Percentiles rank a stretch among this genome's conserved stretches.
Evolutionary conservation across 2,329 filamentous ascomycete species (phyloP).

Genomic region (Trichophyton benhamiae): DNA sequence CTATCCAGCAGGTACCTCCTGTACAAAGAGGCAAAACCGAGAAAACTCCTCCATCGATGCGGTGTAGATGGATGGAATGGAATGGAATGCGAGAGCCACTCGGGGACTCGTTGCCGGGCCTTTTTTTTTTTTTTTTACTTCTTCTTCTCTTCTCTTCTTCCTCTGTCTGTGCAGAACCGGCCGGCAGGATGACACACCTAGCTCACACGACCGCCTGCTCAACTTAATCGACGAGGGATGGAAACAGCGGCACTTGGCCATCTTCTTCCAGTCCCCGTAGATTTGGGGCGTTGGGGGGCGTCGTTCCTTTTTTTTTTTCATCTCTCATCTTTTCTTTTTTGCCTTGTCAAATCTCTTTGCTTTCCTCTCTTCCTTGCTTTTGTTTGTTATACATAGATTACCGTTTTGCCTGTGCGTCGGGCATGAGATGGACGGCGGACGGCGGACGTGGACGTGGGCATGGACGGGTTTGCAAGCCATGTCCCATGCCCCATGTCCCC

Average conservation of each 20-base stretch:
- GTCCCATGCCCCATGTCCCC: neutral
- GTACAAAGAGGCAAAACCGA: neutral
- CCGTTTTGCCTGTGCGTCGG: neutral
- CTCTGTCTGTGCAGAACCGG: neutral
- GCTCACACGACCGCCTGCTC: slow-evolving; percentile 1
- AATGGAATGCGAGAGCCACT: neutral
- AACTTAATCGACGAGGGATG: neutral
- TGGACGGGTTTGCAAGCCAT: neutral
- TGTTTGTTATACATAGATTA: neutral
- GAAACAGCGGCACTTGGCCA: neutral
- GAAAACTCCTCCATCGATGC: neutral
- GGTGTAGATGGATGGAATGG: neutral
- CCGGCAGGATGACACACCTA: neutral
- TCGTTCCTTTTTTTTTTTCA: neutral
- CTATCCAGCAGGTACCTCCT: too few relatives aligned
- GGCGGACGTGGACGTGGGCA: neutral
- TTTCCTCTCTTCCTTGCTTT: neutral
- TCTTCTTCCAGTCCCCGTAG: neutral
- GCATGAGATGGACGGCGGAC: neutral
- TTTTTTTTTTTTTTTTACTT: too few relatives aligned
- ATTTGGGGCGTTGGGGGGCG: neutral
- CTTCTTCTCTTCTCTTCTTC: neutral
- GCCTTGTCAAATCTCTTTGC: neutral
- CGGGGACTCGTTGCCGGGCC: neutral
- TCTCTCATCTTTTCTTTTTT: neutral